A percentile compares a stretch with the other conserved stretches of the same genome.
Evolutionary conservation across 2,329 filamentous ascomycete species (phyloP).

Genomic region (Acrodontium crateriforme): DNA sequence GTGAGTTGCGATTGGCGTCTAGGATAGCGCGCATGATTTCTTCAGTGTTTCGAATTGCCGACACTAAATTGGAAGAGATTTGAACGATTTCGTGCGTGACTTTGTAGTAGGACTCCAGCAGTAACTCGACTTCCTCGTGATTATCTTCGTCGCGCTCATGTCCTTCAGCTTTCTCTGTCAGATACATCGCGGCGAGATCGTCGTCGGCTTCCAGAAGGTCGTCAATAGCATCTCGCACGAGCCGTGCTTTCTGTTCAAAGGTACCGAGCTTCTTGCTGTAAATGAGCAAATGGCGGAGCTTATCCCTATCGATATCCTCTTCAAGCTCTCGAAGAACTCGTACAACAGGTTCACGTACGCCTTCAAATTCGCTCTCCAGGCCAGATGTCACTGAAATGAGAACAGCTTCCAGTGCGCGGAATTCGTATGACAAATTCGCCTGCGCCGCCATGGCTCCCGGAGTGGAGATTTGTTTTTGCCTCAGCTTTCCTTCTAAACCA

Average conservation of each 20-base stretch:
- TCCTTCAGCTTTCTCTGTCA: constrained; percentile 74
- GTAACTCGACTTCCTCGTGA: constrained; percentile 92
- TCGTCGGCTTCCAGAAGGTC: constrained; percentile 94
- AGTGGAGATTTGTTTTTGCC: constrained; percentile 53
- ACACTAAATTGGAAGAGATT: constrained; percentile 82
- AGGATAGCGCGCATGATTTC: constrained; percentile 96
- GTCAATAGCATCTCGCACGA: constrained; percentile 89
- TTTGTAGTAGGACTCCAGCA: constrained; percentile 94
- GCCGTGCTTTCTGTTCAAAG: constrained; percentile 90
- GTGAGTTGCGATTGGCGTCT: constrained; percentile 91
- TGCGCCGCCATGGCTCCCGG: constrained; percentile 25
- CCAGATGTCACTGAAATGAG: constrained; percentile 86
- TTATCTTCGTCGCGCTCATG: constrained; percentile 63
- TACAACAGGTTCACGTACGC: constrained; percentile 83
- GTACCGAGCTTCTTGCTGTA: constrained; percentile 91
- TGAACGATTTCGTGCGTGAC: constrained; percentile 97
- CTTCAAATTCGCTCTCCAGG: constrained; percentile 86
- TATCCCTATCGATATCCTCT: constrained; percentile 91
- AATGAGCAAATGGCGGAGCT: constrained; percentile 77
- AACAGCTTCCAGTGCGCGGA: constrained; percentile 87
- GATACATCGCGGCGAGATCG: constrained; percentile 86
- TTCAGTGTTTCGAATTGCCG: constrained; percentile 91
- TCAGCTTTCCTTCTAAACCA: constrained; percentile 82
- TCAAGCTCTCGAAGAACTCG: constrained; percentile 79
- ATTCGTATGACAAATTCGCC: constrained; percentile 70